Evolutionary conservation across 2,329 filamentous ascomycete genomes (phyloP).

Genomic region (Arthrobotrys sphaeroides): DNA sequence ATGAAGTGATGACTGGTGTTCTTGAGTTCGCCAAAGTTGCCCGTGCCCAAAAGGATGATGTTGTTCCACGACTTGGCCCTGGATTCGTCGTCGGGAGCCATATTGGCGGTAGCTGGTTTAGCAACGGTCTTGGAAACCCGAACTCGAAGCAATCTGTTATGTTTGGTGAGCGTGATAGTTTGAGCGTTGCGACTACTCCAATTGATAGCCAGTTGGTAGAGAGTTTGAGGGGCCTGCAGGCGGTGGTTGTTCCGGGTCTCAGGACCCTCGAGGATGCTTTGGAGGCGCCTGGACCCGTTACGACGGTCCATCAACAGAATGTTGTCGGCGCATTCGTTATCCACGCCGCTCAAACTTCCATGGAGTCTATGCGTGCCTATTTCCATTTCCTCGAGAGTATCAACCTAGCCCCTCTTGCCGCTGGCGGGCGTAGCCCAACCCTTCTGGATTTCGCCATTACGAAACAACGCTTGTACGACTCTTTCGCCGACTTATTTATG

Average conservation of each 20-base stretch:
- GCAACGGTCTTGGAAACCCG: conserved; percentile 71
- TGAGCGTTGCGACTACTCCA: conserved; percentile 74
- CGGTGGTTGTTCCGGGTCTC: conserved; percentile 84
- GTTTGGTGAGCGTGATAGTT: conserved; percentile 80
- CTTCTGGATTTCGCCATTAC: conserved; percentile 86
- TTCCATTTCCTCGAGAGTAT: conserved; percentile 90
- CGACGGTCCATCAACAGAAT: conserved; percentile 80
- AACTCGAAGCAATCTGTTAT: conserved; percentile 83
- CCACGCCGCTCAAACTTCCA: conserved; percentile 76
- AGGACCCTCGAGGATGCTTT: conserved; percentile 87
- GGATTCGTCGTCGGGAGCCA: conserved; percentile 90
- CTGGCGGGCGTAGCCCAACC: conserved; percentile 82
- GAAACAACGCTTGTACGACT: conserved; percentile 93
- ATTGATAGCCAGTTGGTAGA: conserved; percentile 82
- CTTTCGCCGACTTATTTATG: conserved; percentile 86
- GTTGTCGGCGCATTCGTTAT: conserved; percentile 84
- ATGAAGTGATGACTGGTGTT: conserved; percentile 90
- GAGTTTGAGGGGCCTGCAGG: conserved; percentile 83
- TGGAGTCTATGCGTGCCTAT: conserved; percentile 91
- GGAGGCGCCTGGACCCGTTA: conserved; percentile 78
- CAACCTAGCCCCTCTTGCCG: conserved; percentile 81
- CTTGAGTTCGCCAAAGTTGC: conserved; percentile 97
- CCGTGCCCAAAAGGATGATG: conserved; percentile 88
- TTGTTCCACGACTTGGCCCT: conserved; percentile 89
- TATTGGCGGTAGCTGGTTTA: conserved; percentile 84